phyloP scores from a whole-genome alignment of 495 filamentous ascomycete species.

The Filosporella fistucella region DNA sequence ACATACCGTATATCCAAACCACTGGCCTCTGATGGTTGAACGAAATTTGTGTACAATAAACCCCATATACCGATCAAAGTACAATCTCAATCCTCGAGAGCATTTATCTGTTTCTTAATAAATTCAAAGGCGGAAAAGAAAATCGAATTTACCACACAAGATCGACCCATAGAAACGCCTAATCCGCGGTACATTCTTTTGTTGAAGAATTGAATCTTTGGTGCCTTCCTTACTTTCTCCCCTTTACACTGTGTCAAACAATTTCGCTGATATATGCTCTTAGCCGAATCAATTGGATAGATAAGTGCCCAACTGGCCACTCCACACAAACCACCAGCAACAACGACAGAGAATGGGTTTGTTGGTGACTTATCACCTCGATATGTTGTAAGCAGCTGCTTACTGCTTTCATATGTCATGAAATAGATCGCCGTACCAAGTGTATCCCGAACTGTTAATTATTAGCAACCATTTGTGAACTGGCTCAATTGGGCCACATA shows the following conservation, averaged over 20 bases:
- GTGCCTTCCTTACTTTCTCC: conserved; percentile 44
- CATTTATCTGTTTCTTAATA: conserved; percentile 55
- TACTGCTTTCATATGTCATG: conserved; percentile 83
- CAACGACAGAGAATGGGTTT: conserved; percentile 66
- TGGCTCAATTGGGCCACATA: conserved; percentile 39
- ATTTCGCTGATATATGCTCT: conserved; percentile 78
- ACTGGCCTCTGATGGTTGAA: too few relatives aligned
- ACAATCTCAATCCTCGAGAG: conserved; percentile 22
- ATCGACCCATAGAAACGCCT: conserved; percentile 73
- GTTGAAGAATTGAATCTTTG: conserved; percentile 70
- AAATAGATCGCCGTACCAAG: conserved; percentile 90
- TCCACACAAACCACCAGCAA: conserved; percentile 73
- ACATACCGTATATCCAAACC: too few relatives aligned
- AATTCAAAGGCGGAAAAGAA: conserved; percentile 79
- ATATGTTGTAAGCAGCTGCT: conserved; percentile 75
- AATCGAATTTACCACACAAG: conserved; percentile 68
- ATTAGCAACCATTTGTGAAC: conserved; percentile 6
- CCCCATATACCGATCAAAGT: neutral
- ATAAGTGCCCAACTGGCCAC: conserved; percentile 79
- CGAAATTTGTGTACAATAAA: too few relatives aligned
- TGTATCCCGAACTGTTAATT: conserved; percentile 65
- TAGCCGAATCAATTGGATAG: conserved; percentile 79
- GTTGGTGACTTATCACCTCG: conserved; percentile 62
- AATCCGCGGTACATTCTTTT: conserved; percentile 71
- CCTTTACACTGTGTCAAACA: conserved; percentile 63